phyloP scores from a whole-genome alignment of 768 basidiomycete species.

The Xerocomellus chrysenteron region DNA sequence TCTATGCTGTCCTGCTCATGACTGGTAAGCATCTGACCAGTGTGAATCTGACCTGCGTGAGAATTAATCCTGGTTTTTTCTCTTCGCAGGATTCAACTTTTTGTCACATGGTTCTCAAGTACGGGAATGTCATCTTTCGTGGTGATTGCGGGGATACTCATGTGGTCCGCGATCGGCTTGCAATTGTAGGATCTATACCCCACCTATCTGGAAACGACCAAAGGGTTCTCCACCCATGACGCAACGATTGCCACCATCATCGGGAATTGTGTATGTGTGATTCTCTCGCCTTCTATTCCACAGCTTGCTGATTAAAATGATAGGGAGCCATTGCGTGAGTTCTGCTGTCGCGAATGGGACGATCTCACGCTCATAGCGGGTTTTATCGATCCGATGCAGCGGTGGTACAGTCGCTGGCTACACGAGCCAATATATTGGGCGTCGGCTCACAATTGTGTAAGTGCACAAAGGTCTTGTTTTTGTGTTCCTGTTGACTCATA shows the following conservation, averaged over 20 bases:
- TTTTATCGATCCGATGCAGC: slow-evolving; percentile 20
- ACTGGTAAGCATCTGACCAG: slow-evolving; percentile 36
- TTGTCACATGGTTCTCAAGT: slow-evolving; percentile 71
- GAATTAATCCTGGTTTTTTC: background rate
- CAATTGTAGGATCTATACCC: slow-evolving; percentile 64
- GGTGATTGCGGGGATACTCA: background rate
- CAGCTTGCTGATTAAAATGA: background rate
- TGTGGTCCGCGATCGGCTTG: background rate
- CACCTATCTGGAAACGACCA: slow-evolving; percentile 65
- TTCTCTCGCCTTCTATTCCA: background rate
- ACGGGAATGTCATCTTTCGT: slow-evolving; percentile 3
- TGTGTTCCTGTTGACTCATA: background rate
- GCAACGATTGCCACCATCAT: slow-evolving; percentile 82
- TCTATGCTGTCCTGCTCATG: slow-evolving; percentile 85
- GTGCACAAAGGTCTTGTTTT: background rate
- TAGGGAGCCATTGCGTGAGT: slow-evolving; percentile 49
- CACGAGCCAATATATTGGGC: slow-evolving; percentile 72
- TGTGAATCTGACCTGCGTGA: background rate
- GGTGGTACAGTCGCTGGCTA: slow-evolving; percentile 73
- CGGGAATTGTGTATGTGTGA: slow-evolving; percentile 57
- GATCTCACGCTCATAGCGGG: background rate
- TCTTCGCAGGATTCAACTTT: slow-evolving; percentile 64
- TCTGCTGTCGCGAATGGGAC: slow-evolving; percentile 4
- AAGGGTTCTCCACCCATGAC: slow-evolving; percentile 54
- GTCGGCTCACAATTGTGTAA: slow-evolving; percentile 71